These are phyloP conservation scores for Beauveria medogensis DNA, from an alignment of 2,329 filamentous ascomycete genomes.

Conservation along the genomic window DNA sequence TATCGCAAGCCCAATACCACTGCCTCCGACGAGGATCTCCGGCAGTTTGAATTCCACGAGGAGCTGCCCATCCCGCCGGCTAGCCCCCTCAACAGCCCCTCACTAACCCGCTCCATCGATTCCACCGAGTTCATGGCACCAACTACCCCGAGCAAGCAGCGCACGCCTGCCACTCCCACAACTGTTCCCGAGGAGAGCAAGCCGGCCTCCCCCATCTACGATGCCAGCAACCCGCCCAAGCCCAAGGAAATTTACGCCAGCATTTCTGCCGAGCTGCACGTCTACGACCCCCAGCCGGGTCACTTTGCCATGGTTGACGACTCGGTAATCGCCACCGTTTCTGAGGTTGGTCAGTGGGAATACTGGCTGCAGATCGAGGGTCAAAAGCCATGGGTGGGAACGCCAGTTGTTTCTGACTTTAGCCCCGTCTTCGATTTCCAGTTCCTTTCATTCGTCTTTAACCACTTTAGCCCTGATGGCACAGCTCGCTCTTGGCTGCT, in stretches of 20 bases:
- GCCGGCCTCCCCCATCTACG: conserved; percentile 17
- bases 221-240: conserved; percentile 45
- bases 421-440: conserved; percentile 99
- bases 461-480: conserved; percentile 83
- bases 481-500: conserved; percentile 93
- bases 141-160: conserved; percentile 40
- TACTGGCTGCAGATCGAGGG: conserved; percentile 89
- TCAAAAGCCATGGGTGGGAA: conserved; percentile 75
- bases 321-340: conserved; percentile 68
- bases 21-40: conserved; percentile 72
- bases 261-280: conserved; percentile 76
- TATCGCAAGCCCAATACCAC: conserved; percentile 72
- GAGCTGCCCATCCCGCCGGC: conserved; percentile 57
- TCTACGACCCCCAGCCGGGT: conserved; percentile 84
- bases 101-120: conserved; percentile 45
- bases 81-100: conserved; percentile 53
- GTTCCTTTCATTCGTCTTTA: conserved; percentile 98
- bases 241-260: conserved; percentile 64
- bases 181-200: conserved; percentile 24
- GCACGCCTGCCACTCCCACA: conserved; percentile 26
- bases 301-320: conserved; percentile 77
- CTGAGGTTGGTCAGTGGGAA: conserved; percentile 82
- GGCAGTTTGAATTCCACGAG: conserved; percentile 70
- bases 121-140: conserved; percentile 47
- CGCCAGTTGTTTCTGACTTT: conserved; percentile 79